Conservation (phyloP, 192 early-diverging fungal species). For the Dissophora ornata region DNA sequence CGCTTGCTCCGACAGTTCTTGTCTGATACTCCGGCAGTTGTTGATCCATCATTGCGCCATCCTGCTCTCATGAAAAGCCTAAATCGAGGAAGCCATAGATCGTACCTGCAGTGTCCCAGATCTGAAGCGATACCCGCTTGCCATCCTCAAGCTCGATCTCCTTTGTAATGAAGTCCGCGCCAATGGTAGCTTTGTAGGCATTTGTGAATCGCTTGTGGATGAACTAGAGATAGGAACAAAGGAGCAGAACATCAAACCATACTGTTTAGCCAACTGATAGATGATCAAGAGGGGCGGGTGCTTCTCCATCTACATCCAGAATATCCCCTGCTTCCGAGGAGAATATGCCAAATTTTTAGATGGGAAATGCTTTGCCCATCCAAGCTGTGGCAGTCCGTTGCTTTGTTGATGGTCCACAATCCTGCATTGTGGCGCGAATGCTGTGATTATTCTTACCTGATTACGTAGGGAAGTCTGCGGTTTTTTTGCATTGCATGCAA, state of each 20-base stretch:
- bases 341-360: too few relatives aligned
- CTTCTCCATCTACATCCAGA: too few relatives aligned
- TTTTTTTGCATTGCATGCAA: conserved; percentile 1
- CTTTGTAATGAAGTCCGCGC: conserved; percentile 98
- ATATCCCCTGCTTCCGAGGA: too few relatives aligned
- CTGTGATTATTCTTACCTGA: conserved; percentile 34
- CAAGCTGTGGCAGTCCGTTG: too few relatives aligned
- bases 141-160: conserved; percentile 87
- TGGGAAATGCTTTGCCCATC: too few relatives aligned
- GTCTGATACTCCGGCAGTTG: too few relatives aligned
- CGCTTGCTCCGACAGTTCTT: neutral
- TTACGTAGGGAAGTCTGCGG: conserved; percentile 50
- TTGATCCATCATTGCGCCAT: too few relatives aligned
- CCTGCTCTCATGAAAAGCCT: neutral
- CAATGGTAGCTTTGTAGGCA: conserved; percentile 98
- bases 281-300: too few relatives aligned
- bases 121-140: conserved; percentile 76
- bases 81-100: neutral
- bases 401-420: neutral
- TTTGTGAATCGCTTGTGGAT: conserved; percentile 93
- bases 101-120: conserved; percentile 91
- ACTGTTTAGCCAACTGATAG: neutral
- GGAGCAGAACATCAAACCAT: neutral
- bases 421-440: conserved; percentile 6
- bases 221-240: conserved; percentile 63